Conservation (phyloP, 1,284 basidiomycete species). For the Cerrena zonata region DNA sequence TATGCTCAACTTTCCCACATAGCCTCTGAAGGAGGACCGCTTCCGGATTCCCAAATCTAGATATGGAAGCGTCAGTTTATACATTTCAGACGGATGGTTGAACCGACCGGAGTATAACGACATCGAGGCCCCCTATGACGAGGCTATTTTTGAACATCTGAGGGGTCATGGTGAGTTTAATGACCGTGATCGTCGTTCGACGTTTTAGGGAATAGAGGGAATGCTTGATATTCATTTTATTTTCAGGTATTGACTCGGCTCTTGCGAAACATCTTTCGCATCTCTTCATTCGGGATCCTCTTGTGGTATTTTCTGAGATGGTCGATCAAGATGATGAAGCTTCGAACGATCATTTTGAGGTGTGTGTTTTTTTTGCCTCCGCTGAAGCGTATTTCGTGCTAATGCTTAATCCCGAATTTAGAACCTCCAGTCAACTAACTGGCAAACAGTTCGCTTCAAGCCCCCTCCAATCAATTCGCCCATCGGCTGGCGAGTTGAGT, state of each 20-base stretch:
- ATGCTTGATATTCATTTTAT: not conserved
- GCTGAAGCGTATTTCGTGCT: too few species aligned
- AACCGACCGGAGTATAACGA: conserved; percentile 95
- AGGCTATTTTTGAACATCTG: conserved; percentile 67
- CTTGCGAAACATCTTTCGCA: conserved; percentile 91
- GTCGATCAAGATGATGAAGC: conserved; percentile 85
- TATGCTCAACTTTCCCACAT: too few species aligned
- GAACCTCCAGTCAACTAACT: conserved; percentile 99
- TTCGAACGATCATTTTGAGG: conserved; percentile 96
- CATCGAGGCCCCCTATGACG: conserved; percentile 75
- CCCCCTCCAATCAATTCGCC: conserved; percentile 87
- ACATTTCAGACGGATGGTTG: conserved; percentile 81
- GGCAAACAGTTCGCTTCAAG: conserved; percentile 99
- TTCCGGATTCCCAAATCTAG: conserved; percentile 90
- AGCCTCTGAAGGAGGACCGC: conserved; percentile 75
- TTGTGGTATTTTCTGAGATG: conserved; percentile 92
- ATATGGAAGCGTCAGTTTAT: conserved; percentile 93
- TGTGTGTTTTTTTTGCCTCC: conserved; percentile 23
- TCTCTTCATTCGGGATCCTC: conserved; percentile 94
- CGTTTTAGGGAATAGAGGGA: not conserved
- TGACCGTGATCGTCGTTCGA: not conserved
- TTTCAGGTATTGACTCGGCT: conserved; percentile 83
- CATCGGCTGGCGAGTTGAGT: conserved; percentile 98
- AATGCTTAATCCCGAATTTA: too few species aligned
- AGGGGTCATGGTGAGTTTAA: conserved; percentile 59